Evolutionary conservation across 2,329 filamentous ascomycete species (phyloP), one percentile per base, ranked within the genome.

Genomic region (Calonectria pauciramosa): DNA sequence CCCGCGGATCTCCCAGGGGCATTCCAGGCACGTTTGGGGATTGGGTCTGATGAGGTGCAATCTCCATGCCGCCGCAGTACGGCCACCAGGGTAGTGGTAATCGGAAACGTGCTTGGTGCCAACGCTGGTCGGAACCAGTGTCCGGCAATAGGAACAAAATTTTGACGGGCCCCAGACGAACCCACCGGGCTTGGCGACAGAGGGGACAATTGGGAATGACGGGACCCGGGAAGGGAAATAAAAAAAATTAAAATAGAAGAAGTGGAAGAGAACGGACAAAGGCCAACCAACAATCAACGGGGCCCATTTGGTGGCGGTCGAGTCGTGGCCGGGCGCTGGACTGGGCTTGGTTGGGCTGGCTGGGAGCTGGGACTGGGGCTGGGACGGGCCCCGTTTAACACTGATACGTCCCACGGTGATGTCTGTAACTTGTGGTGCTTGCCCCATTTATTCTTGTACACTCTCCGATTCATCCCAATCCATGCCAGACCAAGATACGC

Each of bases 251-350:
- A 73, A 70, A 72, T 78, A 67, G 68, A 71, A 76, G 51, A 59
- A 70, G 52, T 67, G 64, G 71, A 44, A 47, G 7, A 5, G 20
- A 47, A 49, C 71, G 68, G 44, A 75, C 69, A 72, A 71, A 78
- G 64, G 36, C 77, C 76, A 77, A 80, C 76, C 76, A 77, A 76
- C 36, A 63, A 60, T 66, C 73, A 80, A 80, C 77, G 75, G 72
- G 79, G 71, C 49, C 70, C 69, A 76, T 75, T 74, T 75, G 71
- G 78, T 80, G 78, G 78, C 73, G 76, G 77, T 77, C 75, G 70
- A 75, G 70, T 76, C 66, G 47, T 70, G 71, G 51, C 60, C 56
- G 20, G 56, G 56, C 32, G 66, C 36, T 51, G 64, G 51, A 54
- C 59, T 28, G 66, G 44, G 59, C 68, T 74, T 76, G 74, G 38